Conservation (phyloP, 2,329 filamentous ascomycete genomes). For the Tolypocladium endophyticum region DNA sequence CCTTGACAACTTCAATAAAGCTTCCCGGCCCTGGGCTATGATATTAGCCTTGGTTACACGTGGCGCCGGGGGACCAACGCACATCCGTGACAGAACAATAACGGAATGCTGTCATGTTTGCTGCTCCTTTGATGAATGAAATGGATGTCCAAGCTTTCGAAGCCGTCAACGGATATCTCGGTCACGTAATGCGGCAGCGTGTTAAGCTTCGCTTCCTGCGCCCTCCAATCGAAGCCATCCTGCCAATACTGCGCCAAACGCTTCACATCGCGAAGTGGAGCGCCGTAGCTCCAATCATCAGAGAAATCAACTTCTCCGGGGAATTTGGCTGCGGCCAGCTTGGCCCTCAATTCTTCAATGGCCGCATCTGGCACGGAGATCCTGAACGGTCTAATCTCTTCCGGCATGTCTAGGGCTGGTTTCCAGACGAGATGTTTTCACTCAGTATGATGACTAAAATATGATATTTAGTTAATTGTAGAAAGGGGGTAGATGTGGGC, state of each 20-base stretch:
- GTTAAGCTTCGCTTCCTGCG: slow-evolving; percentile 48
- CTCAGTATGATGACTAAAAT: not conserved
- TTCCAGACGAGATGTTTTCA: too few relatives aligned
- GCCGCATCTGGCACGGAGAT: slow-evolving; percentile 21
- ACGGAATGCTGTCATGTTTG: slow-evolving; percentile 43
- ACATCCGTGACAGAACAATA: slow-evolving; percentile 39
- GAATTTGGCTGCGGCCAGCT: slow-evolving; percentile 18
- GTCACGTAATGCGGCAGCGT: slow-evolving; percentile 46
- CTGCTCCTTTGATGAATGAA: slow-evolving; percentile 49
- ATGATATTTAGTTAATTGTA: not conserved
- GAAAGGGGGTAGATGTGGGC: not conserved
- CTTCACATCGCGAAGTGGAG: slow-evolving; percentile 19
- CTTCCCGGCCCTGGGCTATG: slow-evolving; percentile 47
- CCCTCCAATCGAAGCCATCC: slow-evolving; percentile 51
- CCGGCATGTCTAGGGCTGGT: not conserved
- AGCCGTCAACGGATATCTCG: slow-evolving; percentile 42
- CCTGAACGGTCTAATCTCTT: slow-evolving; percentile 20
- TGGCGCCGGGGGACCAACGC: not conserved
- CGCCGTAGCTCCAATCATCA: slow-evolving; percentile 21
- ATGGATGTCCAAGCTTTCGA: slow-evolving; percentile 50
- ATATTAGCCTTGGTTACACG: not conserved
- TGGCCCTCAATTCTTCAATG: slow-evolving; percentile 18
- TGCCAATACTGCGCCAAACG: slow-evolving; percentile 25
- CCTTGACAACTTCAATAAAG: slow-evolving; percentile 55
- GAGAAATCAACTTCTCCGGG: slow-evolving; percentile 20